Conservation (phyloP, 2,329 filamentous ascomycete genomes). For the Colletotrichum sp. region DNA sequence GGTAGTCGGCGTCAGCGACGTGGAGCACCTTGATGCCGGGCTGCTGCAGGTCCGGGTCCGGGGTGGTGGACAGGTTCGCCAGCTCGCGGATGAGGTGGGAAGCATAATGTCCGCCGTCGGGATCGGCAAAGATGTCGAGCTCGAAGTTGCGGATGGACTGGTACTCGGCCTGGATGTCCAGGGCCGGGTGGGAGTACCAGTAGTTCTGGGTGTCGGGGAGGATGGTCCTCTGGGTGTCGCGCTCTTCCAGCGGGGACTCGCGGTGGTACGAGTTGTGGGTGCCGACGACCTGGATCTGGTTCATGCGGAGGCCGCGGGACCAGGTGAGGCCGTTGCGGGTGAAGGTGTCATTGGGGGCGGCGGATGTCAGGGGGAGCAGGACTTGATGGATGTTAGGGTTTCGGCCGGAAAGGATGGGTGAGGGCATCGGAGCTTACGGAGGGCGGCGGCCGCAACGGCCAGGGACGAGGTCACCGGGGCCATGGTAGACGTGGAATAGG, state of each 20-base stretch:
- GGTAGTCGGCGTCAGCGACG: slow-evolving; percentile 52
- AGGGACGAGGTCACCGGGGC: background rate
- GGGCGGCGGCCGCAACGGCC: slow-evolving; percentile 12
- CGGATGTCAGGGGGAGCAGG: slow-evolving; percentile 1
- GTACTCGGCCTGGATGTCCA: slow-evolving; percentile 47
- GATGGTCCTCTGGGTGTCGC: slow-evolving; percentile 40
- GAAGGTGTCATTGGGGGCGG: slow-evolving; percentile 18
- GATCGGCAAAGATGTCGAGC: slow-evolving; percentile 53
- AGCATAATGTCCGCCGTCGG: slow-evolving; percentile 50
- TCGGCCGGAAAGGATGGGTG: background rate
- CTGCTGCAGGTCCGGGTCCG: slow-evolving; percentile 39
- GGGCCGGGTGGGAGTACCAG: slow-evolving; percentile 50
- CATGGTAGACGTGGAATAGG: background rate
- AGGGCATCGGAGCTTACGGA: background rate
- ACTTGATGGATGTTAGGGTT: background rate
- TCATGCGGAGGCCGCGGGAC: slow-evolving; percentile 44
- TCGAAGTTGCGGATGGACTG: slow-evolving; percentile 52
- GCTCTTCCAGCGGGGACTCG: slow-evolving; percentile 46
- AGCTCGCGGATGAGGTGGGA: slow-evolving; percentile 45
- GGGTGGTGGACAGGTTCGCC: slow-evolving; percentile 40
- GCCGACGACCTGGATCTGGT: slow-evolving; percentile 55
- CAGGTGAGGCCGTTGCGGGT: slow-evolving; percentile 34
- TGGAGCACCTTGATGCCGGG: slow-evolving; percentile 54
- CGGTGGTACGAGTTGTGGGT: slow-evolving; percentile 57
- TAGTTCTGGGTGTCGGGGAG: slow-evolving; percentile 41